These are phyloP conservation scores for Stagonosporopsis rhizophila DNA, from an alignment of 2,329 filamentous ascomycete species.

Conservation along the genomic window DNA sequence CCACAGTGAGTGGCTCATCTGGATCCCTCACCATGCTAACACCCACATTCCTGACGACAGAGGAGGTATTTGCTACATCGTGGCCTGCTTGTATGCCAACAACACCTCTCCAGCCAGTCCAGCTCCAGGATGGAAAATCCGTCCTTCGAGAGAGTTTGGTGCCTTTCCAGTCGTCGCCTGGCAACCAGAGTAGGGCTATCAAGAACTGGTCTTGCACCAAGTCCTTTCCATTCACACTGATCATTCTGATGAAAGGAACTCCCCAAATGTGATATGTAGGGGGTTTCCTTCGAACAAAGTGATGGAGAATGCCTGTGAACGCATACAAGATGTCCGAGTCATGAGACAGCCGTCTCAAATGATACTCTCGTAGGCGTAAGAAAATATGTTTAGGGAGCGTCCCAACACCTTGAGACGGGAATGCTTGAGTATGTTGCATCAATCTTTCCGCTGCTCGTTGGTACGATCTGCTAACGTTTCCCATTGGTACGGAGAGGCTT, in stretches of 20 bases:
- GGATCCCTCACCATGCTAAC: not conserved
- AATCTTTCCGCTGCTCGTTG: not conserved
- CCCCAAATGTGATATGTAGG: conserved; percentile 5
- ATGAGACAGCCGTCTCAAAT: not conserved
- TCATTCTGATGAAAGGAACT: not conserved
- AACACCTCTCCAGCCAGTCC: conserved; percentile 3
- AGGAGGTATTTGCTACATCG: not conserved
- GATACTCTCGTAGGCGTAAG: conserved; percentile 1
- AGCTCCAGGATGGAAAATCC: conserved; percentile 6
- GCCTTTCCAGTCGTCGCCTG: not conserved
- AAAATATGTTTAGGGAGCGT: not conserved
- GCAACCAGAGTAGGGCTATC: conserved; percentile 1
- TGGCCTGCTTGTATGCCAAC: not conserved
- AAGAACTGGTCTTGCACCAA: not conserved
- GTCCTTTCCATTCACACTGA: not conserved
- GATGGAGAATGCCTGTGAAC: not conserved
- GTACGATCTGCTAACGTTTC: not conserved
- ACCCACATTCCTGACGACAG: not conserved
- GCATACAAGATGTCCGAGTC: conserved; percentile 5
- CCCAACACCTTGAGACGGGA: not conserved
- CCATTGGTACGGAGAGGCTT: not conserved
- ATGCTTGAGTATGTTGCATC: conserved; percentile 1
- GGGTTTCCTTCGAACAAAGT: not conserved
- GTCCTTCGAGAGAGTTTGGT: not conserved
- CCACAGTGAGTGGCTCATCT: not conserved